Conservation (phyloP, 164 flowering plant genomes). For the Litsea cubeba region DNA sequence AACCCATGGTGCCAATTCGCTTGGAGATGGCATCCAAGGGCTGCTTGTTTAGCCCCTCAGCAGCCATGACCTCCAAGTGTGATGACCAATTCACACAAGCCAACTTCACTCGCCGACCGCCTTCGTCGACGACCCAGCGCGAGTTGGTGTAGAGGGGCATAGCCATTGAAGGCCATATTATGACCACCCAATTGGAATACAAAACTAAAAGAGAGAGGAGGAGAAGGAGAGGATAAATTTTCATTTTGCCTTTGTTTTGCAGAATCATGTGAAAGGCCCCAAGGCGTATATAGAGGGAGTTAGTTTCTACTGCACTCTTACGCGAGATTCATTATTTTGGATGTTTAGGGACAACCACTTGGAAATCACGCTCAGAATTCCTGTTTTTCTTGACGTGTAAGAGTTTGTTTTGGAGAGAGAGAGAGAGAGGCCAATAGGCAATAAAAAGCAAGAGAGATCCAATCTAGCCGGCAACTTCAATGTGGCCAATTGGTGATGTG, state of each 20-base stretch:
- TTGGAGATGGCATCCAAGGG: slow-evolving; percentile 29
- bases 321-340: no score
- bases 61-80: slow-evolving; percentile 38
- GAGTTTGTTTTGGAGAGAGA: no score
- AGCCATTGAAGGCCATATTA: slow-evolving; percentile 5
- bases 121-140: slow-evolving; percentile 39
- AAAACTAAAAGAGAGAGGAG: no score
- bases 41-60: slow-evolving; percentile 43
- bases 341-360: no score
- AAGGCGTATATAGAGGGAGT: no score
- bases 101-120: slow-evolving; percentile 40
- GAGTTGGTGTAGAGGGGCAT: slow-evolving; percentile 40
- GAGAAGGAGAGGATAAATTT: not conserved
- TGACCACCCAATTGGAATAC: not conserved
- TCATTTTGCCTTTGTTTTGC: not conserved
- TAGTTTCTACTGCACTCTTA: no score
- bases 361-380: no score
- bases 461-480: no score
- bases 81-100: slow-evolving; percentile 49
- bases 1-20: slow-evolving; percentile 27
- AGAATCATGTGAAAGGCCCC: not conserved
- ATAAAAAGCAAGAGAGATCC: no score
- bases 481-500: no score
- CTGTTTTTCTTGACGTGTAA: no score
- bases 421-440: no score